phyloP scores from a whole-genome alignment of 345 rosid genomes.

The Dovyalis caffra region DNA sequence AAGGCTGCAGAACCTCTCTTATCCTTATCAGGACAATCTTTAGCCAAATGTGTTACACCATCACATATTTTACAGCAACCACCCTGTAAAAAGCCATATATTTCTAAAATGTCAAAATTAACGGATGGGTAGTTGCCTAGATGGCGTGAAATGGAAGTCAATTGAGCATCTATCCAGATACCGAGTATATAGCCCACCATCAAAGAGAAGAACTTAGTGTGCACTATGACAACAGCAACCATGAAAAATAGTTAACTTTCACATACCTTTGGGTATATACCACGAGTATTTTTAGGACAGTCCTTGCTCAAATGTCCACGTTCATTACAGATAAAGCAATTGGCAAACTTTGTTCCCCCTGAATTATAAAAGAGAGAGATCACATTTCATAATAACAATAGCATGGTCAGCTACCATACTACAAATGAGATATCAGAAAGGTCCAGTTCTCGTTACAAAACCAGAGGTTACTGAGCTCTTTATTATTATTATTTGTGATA shows the following conservation, averaged over 20 bases:
- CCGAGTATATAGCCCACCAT: neutral
- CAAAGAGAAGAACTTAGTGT: neutral
- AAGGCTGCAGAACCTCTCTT: conserved; percentile 25
- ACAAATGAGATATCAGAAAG: neutral
- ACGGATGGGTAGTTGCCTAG: neutral
- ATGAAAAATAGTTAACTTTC: neutral
- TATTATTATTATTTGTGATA: neutral
- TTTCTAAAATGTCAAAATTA: conserved; percentile 10
- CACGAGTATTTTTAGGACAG: conserved; percentile 77
- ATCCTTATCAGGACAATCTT: conserved; percentile 81
- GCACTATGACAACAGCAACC: neutral
- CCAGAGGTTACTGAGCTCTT: neutral
- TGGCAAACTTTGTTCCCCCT: conserved; percentile 91
- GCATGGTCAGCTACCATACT: neutral
- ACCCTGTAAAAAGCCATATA: conserved; percentile 47
- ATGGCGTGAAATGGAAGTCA: neutral
- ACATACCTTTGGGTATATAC: conserved; percentile 91
- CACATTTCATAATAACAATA: conserved; percentile 9
- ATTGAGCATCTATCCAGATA: neutral
- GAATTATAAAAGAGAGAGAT: conserved; percentile 17
- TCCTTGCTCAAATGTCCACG: conserved; percentile 87
- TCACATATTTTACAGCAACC: conserved; percentile 94
- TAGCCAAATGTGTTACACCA: conserved; percentile 88
- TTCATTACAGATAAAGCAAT: conserved; percentile 82
- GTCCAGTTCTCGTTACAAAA: neutral